Evolutionary conservation across 139 green algal genomes (phyloP).

Genomic region (Trebouxia sp.): DNA sequence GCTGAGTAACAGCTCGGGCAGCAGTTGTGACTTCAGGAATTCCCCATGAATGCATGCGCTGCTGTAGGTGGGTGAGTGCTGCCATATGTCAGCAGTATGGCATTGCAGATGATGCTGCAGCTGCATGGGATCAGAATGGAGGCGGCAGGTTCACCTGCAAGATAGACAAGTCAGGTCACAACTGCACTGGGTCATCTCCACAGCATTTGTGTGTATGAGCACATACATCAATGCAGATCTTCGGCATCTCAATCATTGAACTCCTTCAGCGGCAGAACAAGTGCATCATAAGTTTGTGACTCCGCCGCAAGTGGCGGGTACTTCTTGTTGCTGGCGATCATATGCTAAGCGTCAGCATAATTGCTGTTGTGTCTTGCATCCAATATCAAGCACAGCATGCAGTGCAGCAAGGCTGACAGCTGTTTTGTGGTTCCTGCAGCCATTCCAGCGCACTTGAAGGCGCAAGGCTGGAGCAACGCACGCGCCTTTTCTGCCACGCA

Average conservation of each 20-base stretch:
- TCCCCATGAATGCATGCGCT: background rate
- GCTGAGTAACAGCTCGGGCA: no score
- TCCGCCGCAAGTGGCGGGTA: no score
- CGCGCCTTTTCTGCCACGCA: slow-evolving; percentile 53
- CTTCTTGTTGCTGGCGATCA: no score
- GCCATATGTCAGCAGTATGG: slow-evolving; percentile 35
- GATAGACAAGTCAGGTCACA: slow-evolving; percentile 36
- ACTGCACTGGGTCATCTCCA: background rate
- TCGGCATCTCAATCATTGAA: no score
- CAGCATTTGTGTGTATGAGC: background rate
- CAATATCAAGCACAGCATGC: no score
- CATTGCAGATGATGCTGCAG: slow-evolving; percentile 29
- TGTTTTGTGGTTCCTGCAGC: slow-evolving; percentile 31
- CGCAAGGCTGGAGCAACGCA: slow-evolving; percentile 60
- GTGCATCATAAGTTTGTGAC: no score
- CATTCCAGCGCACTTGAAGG: slow-evolving; percentile 43
- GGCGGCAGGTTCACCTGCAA: slow-evolving; percentile 57
- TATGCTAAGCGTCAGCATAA: no score
- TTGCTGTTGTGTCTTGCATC: no score
- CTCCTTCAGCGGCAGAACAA: no score
- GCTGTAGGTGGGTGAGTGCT: slow-evolving; percentile 41
- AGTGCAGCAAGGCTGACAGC: background rate
- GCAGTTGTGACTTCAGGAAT: no score
- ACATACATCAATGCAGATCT: background rate
- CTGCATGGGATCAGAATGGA: slow-evolving; percentile 53